Percentiles rank a stretch among this genome's conserved stretches.
These are phyloP conservation scores for Acmispon strigosus DNA, from an alignment of 306 rosid genomes.

Conservation along the genomic window DNA sequence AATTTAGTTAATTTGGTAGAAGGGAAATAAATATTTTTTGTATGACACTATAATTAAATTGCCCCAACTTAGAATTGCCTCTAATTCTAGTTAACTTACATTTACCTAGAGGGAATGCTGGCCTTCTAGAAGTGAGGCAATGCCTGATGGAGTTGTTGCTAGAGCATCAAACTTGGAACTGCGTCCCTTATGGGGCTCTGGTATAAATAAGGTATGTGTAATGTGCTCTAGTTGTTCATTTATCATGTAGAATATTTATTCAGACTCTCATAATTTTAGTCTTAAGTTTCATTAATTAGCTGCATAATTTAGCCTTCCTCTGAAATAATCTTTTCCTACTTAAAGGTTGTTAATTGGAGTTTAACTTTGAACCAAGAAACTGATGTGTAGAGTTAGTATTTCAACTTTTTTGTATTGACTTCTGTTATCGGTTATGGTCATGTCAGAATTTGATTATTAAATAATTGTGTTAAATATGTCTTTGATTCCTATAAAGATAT, in stretches of 20 bases:
- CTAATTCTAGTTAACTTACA: background rate
- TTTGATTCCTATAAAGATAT: too few relatives aligned
- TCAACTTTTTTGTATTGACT: background rate
- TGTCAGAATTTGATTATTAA: background rate
- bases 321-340: background rate
- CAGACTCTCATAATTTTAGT: too few relatives aligned
- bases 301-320: background rate
- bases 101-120: constrained; percentile 35
- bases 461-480: too few relatives aligned
- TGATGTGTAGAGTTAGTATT: background rate
- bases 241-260: background rate
- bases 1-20: too few relatives aligned
- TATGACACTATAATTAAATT: too few relatives aligned
- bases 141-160: constrained; percentile 54
- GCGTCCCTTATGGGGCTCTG: constrained; percentile 60
- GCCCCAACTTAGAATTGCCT: too few relatives aligned
- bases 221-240: background rate
- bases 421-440: background rate
- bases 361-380: too few relatives aligned
- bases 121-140: constrained; percentile 49
- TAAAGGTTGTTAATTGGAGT: background rate
- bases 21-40: too few relatives aligned
- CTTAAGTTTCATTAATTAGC: background rate
- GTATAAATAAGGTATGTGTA: constrained; percentile 9
- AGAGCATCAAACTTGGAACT: constrained; percentile 59